Conservation (phyloP, 768 basidiomycete species). For the Leccinellum rugosiceps region DNA sequence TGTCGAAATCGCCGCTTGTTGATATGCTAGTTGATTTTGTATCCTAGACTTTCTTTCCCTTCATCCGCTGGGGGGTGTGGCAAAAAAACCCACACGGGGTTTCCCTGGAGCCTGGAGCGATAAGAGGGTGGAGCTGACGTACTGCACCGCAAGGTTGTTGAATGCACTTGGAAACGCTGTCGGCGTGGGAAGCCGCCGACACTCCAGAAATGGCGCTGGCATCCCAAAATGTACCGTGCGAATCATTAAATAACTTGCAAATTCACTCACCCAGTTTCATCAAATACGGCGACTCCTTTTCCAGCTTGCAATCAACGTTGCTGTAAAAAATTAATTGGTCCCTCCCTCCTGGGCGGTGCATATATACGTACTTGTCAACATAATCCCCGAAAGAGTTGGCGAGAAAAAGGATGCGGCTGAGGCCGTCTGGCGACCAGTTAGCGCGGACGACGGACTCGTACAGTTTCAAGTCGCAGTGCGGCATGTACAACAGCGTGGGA, state of each 20-base stretch:
- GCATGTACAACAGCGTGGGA: constrained; percentile 73
- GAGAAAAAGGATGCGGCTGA: constrained; percentile 53
- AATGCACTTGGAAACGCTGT: constrained; percentile 57
- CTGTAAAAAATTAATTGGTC: constrained; percentile 32
- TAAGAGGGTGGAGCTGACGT: constrained; percentile 26
- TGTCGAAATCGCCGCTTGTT: constrained; percentile 20
- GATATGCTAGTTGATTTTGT: constrained; percentile 32
- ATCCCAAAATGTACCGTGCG: constrained; percentile 11
- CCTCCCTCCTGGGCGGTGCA: background rate
- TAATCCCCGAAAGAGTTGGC: constrained; percentile 69
- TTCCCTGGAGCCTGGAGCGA: constrained; percentile 8
- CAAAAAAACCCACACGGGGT: background rate
- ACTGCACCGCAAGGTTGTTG: constrained; percentile 64
- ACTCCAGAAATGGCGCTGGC: constrained; percentile 49
- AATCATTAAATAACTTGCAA: constrained; percentile 1
- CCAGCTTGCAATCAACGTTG: constrained; percentile 49
- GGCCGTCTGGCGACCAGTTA: constrained; percentile 51
- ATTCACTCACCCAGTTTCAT: constrained; percentile 48
- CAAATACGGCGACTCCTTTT: constrained; percentile 50
- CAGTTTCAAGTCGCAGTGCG: constrained; percentile 70
- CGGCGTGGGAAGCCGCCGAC: constrained; percentile 48
- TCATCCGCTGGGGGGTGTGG: background rate
- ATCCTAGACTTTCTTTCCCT: constrained; percentile 15
- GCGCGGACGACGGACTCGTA: constrained; percentile 63
- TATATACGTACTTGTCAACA: constrained; percentile 52